Conservation (phyloP, 768 basidiomycete species). For the Cantharellus cinnabarinus region DNA sequence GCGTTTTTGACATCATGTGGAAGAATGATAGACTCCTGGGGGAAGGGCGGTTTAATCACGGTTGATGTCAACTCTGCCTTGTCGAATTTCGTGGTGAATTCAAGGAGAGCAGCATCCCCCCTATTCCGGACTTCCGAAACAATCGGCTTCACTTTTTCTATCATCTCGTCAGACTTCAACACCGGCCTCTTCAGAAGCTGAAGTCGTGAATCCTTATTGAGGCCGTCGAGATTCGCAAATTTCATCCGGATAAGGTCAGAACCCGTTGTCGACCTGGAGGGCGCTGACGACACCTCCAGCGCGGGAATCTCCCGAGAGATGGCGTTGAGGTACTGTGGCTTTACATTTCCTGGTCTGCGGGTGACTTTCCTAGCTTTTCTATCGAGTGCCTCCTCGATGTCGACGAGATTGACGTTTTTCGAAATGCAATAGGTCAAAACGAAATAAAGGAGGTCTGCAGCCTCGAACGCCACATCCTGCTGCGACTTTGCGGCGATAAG, state of each 20-base stretch:
- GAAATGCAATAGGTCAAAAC: conserved; percentile 67
- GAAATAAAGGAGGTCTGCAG: conserved; percentile 90
- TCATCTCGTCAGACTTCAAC: conserved; percentile 70
- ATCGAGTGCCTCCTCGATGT: conserved; percentile 72
- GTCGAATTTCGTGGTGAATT: conserved; percentile 87
- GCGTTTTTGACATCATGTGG: conserved; percentile 47
- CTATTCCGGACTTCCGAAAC: conserved; percentile 65
- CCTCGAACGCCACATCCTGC: conserved; percentile 82
- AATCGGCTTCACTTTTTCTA: conserved; percentile 83
- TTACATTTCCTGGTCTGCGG: conserved; percentile 78
- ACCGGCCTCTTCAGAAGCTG: conserved; percentile 74
- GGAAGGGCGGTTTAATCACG: conserved; percentile 61
- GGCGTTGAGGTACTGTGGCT: conserved; percentile 31
- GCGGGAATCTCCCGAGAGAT: conserved; percentile 18
- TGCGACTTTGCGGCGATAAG: conserved; percentile 63
- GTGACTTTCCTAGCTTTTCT: conserved; percentile 71
- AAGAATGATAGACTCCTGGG: conserved; percentile 39
- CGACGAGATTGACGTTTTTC: conserved; percentile 58
- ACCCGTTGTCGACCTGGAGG: conserved; percentile 10
- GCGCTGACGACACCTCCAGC: conserved; percentile 10
- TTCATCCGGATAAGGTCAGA: conserved; percentile 50
- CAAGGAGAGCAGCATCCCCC: conserved; percentile 73
- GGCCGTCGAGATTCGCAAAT: conserved; percentile 35
- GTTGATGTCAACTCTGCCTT: conserved; percentile 50
- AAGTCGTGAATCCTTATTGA: conserved; percentile 33